phyloP scores from a whole-genome alignment of 306 rosid species.

The Casuarina glauca region DNA sequence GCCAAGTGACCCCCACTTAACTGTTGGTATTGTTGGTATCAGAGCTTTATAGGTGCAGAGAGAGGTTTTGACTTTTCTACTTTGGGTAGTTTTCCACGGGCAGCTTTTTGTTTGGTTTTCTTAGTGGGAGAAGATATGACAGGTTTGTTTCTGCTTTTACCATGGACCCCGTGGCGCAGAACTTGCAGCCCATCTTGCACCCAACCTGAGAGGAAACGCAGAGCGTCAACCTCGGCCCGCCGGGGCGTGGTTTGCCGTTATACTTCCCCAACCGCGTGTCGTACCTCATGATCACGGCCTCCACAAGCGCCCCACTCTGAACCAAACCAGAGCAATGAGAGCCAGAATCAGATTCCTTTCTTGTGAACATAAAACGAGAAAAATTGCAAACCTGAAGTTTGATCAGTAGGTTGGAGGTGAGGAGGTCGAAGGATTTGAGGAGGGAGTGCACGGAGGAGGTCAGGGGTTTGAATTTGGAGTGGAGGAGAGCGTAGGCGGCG shows the following conservation, averaged over 20 bases:
- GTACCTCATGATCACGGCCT: slow-evolving; percentile 86
- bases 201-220: slow-evolving; percentile 98
- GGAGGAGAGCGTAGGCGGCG: slow-evolving; percentile 59
- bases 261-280: slow-evolving; percentile 81
- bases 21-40: no score
- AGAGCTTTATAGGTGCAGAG: no score
- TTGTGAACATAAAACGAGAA: not conserved
- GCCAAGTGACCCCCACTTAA: no score
- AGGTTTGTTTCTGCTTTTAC: no score
- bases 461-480: slow-evolving; percentile 64
- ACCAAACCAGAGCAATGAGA: not conserved
- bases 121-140: no score
- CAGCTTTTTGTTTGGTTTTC: no score
- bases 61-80: no score
- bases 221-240: slow-evolving; percentile 71
- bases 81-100: no score
- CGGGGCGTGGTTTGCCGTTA: slow-evolving; percentile 82
- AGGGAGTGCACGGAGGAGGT: slow-evolving; percentile 79
- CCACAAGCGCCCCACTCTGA: slow-evolving; percentile 77
- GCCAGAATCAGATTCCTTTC: not conserved
- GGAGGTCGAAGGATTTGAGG: slow-evolving; percentile 64
- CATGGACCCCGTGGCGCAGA: slow-evolving; percentile 86
- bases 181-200: slow-evolving; percentile 96
- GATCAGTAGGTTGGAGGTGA: slow-evolving; percentile 86
- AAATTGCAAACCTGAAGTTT: slow-evolving; percentile 50